Conservation (phyloP, 345 rosid species). For the Salix viminalis region DNA sequence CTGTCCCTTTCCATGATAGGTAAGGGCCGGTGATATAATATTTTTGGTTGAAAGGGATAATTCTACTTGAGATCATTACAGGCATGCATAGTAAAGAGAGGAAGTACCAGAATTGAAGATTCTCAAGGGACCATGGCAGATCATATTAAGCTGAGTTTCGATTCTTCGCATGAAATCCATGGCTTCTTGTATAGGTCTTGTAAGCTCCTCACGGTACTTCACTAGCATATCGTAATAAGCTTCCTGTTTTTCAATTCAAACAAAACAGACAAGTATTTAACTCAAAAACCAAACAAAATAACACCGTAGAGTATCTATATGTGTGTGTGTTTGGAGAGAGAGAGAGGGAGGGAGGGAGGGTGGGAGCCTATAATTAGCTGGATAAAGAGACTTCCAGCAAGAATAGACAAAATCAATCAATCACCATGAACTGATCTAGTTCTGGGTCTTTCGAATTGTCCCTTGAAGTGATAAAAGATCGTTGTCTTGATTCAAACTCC, state of each 20-base stretch:
- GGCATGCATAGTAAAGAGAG: neutral
- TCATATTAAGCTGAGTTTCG: constrained; percentile 81
- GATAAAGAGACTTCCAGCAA: neutral
- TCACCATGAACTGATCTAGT: constrained; percentile 97
- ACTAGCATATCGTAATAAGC: constrained; percentile 94
- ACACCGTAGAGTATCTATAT: neutral
- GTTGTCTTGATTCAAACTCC: constrained; percentile 71
- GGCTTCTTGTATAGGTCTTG: constrained; percentile 92
- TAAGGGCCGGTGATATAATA: neutral
- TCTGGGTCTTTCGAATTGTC: constrained; percentile 75
- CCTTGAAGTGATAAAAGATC: constrained; percentile 37
- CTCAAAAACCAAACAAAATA: neutral
- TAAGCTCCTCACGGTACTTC: constrained; percentile 87
- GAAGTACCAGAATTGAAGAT: constrained; percentile 70
- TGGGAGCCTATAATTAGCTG: neutral
- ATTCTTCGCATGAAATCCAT: constrained; percentile 96
- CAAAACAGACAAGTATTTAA: neutral
- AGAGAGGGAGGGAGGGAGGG: too few relatives aligned
- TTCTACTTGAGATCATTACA: too few relatives aligned
- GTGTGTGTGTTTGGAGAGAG: too few relatives aligned
- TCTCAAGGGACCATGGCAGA: constrained; percentile 65
- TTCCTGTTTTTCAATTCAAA: constrained; percentile 43
- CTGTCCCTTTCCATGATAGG: constrained; percentile 5
- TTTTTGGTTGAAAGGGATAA: too few relatives aligned
- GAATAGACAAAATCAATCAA: neutral